phyloP scores from a whole-genome alignment of 305 asterid species.

The Plantago rigida region DNA sequence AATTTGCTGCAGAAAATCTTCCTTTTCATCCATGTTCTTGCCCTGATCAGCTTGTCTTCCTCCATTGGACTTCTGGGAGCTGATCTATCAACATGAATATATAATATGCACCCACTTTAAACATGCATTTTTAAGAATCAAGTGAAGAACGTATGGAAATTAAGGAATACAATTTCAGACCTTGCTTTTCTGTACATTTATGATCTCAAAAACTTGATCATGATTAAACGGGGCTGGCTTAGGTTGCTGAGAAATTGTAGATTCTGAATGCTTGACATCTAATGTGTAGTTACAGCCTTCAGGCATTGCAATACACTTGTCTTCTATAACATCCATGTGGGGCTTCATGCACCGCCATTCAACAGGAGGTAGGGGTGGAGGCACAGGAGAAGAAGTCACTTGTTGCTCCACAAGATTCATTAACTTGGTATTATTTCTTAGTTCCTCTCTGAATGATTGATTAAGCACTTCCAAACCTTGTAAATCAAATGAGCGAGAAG shows the following conservation, averaged over 20 bases:
- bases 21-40: conserved; percentile 48
- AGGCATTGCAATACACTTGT: conserved; percentile 24
- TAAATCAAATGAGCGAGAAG: conserved; percentile 45
- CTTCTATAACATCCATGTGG: conserved; percentile 30
- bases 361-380: conserved; percentile 62
- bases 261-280: conserved; percentile 35
- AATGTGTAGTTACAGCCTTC: conserved; percentile 33
- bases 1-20: conserved; percentile 82
- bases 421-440: conserved; percentile 22
- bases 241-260: conserved; percentile 55
- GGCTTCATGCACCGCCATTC: conserved; percentile 44
- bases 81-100: conserved; percentile 31
- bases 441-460: conserved; percentile 36
- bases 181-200: conserved; percentile 44
- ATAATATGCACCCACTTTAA: conserved; percentile 6
- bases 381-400: conserved; percentile 26
- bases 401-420: conserved; percentile 31
- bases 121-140: conserved; percentile 1
- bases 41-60: conserved; percentile 32
- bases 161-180: conserved; percentile 27
- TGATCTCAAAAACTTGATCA: conserved; percentile 36
- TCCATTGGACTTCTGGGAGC: conserved; percentile 31
- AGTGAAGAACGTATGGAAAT: background rate
- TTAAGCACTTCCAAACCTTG: conserved; percentile 43
- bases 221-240: conserved; percentile 59